Percentiles rank a stretch among this genome's conserved stretches.
Conservation (phyloP, 1,284 basidiomycete genomes). For the Butyriboletus appendiculatus region DNA sequence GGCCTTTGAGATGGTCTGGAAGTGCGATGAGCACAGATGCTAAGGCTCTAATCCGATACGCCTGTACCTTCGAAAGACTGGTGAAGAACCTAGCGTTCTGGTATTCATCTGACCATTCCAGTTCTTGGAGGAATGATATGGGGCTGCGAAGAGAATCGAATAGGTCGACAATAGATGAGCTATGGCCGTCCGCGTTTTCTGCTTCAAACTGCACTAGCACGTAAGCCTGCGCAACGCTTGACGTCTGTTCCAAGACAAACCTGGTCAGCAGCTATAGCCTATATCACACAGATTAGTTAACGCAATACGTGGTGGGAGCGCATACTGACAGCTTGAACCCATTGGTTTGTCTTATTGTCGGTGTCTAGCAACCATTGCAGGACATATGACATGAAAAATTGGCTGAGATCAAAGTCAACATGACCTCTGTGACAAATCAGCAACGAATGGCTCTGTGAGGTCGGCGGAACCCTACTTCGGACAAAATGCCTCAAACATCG, state of each 20-base stretch:
- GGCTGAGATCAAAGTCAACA: constrained; percentile 65
- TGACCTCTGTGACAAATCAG: constrained; percentile 40
- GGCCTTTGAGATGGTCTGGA: constrained; percentile 86
- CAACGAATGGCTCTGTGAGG: background rate
- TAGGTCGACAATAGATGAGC: constrained; percentile 94
- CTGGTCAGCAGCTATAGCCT: constrained; percentile 88
- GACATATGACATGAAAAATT: constrained; percentile 89
- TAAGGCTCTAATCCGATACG: background rate
- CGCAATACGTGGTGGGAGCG: background rate
- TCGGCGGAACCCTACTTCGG: constrained; percentile 54
- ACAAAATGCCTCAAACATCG: constrained; percentile 83
- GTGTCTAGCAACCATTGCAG: constrained; percentile 90
- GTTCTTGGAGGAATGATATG: constrained; percentile 82
- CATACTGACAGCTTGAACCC: constrained; percentile 84
- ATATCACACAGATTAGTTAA: constrained; percentile 9
- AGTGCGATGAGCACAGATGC: constrained; percentile 3
- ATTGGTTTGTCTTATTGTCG: constrained; percentile 88
- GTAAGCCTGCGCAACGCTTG: constrained; percentile 9
- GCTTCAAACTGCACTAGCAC: constrained; percentile 72
- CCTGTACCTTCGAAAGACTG: constrained; percentile 73
- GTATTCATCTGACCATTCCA: constrained; percentile 92
- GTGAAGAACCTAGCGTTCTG: constrained; percentile 93
- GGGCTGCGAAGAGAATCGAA: constrained; percentile 95
- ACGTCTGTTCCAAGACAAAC: constrained; percentile 42
- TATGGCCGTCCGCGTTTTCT: constrained; percentile 83